Conservation (phyloP, 768 basidiomycete species). For the Auriscalpium vulgare region DNA sequence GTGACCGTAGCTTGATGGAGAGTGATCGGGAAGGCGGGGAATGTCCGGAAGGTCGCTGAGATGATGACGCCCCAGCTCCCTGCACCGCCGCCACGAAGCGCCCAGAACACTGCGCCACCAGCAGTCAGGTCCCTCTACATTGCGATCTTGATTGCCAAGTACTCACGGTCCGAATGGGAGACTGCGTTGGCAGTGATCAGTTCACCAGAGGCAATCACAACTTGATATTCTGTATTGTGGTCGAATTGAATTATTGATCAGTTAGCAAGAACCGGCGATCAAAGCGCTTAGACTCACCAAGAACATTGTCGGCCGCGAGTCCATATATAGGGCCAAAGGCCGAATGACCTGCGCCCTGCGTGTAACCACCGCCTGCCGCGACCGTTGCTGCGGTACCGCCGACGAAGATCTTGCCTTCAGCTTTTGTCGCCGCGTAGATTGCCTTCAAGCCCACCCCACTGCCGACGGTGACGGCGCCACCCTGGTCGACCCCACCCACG, state of each 20-base stretch:
- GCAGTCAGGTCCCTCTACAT: background rate
- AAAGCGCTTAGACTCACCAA: conserved; percentile 5
- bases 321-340: conserved; percentile 15
- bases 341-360: conserved; percentile 20
- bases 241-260: background rate
- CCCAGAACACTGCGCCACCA: background rate
- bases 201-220: background rate
- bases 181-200: conserved; percentile 8
- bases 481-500: conserved; percentile 14
- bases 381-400: conserved; percentile 19
- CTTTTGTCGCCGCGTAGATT: conserved; percentile 14
- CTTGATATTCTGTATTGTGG: conserved; percentile 7
- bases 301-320: conserved; percentile 20
- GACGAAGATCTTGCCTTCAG: conserved; percentile 13
- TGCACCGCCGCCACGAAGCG: conserved; percentile 9
- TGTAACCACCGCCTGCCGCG: conserved; percentile 17
- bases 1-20: conserved; percentile 15
- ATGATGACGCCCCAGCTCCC: conserved; percentile 33
- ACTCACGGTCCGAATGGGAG: background rate
- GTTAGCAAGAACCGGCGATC: background rate
- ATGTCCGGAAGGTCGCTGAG: conserved; percentile 28
- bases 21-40: conserved; percentile 26
- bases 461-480: conserved; percentile 19
- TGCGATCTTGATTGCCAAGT: background rate
- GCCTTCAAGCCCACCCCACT: conserved; percentile 15